phyloP scores from a whole-genome alignment of 306 rosid genomes.

The Coriaria nepalensis region DNA sequence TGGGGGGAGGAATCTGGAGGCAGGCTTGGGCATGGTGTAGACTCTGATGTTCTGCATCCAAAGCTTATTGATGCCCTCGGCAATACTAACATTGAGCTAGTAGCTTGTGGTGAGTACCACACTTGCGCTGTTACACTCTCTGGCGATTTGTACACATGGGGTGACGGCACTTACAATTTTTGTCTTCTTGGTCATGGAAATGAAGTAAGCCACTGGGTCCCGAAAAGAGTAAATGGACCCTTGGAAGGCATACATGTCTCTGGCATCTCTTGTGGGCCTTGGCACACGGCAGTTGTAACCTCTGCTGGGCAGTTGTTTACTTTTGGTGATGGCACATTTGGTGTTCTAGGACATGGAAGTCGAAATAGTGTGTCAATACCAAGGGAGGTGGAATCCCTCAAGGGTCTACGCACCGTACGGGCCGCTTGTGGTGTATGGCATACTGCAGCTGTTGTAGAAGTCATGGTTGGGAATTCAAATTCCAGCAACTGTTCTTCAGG shows the following conservation, averaged over 20 bases:
- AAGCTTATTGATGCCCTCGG: conserved; percentile 87
- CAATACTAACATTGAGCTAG: conserved; percentile 78
- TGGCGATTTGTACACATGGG: conserved; percentile 98
- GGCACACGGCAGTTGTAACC: conserved; percentile 98
- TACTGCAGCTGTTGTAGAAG: conserved; percentile 98
- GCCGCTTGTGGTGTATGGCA: conserved; percentile 99
- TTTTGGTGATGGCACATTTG: conserved; percentile 96
- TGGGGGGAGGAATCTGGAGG: conserved; percentile 99
- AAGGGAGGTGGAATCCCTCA: conserved; percentile 91
- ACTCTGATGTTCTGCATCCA: conserved; percentile 74
- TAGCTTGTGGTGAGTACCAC: conserved; percentile 98
- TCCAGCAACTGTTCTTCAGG: conserved; percentile 93
- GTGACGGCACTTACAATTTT: conserved; percentile 85
- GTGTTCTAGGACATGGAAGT: conserved; percentile 94
- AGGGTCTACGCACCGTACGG: conserved; percentile 91
- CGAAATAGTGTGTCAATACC: conserved; percentile 66
- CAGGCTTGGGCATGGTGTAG: conserved; percentile 99
- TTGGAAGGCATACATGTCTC: conserved; percentile 93
- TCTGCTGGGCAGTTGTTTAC: conserved; percentile 95
- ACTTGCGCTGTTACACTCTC: conserved; percentile 94
- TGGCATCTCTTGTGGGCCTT: conserved; percentile 91
- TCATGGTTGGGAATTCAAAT: conserved; percentile 90
- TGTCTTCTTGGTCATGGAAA: conserved; percentile 97
- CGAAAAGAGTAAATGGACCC: conserved; percentile 89
- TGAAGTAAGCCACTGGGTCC: conserved; percentile 99